phyloP scores from a whole-genome alignment of 225 moss, liverwort and hornwort species.

The Pseudoscleropodium purum region DNA sequence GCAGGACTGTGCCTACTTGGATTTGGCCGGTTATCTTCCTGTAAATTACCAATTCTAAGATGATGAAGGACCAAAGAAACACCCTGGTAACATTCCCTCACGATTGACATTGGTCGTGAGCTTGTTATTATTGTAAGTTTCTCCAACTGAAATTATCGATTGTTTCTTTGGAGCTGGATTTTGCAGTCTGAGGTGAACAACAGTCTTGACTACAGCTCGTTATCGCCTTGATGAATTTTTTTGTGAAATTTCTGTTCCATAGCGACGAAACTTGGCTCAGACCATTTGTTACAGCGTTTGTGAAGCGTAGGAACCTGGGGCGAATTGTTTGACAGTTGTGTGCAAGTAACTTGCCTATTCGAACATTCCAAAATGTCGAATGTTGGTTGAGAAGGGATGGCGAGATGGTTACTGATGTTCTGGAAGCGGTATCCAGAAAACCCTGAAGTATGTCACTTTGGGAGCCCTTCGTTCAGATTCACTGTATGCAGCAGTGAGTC shows the following conservation, averaged over 20 bases:
- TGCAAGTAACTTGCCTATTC: background rate
- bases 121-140: background rate
- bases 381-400: background rate
- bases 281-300: background rate
- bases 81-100: background rate
- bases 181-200: background rate
- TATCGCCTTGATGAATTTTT: background rate
- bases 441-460: background rate
- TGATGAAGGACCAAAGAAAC: conserved; percentile 2
- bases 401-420: background rate
- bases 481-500: background rate
- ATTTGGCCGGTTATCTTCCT: conserved; percentile 20
- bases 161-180: background rate
- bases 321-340: background rate
- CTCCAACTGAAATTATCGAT: background rate
- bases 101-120: background rate
- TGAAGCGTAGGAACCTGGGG: background rate
- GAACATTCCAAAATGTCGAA: background rate
- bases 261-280: background rate
- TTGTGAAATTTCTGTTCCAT: background rate
- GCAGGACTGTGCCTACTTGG: conserved; percentile 20
- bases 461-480: background rate
- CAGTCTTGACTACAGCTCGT: background rate
- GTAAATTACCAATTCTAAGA: conserved; percentile 12
- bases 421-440: background rate